A percentile compares a stretch with the other conserved stretches of the same genome.
These are phyloP conservation scores for Nitzschia sp. DNA, from an alignment of 108 stramenopile genomes.

Conservation along the genomic window DNA sequence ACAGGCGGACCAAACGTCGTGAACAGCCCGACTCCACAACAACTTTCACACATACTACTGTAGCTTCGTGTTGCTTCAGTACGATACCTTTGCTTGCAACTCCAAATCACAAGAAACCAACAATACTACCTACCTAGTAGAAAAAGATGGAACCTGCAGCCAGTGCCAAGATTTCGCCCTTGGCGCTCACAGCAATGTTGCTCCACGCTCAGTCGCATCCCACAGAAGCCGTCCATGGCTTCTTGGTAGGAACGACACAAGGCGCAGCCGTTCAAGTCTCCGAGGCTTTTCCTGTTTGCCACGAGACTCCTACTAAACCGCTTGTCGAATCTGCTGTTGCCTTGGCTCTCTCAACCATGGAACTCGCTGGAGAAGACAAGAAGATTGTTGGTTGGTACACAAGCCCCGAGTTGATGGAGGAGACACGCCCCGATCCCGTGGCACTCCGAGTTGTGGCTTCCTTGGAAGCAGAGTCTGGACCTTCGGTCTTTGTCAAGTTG, in stretches of 20 bases:
- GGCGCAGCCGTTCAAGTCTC: slow-evolving; percentile 18
- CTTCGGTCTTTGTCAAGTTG: slow-evolving; percentile 20
- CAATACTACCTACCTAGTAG: too few species aligned
- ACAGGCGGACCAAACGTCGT: too few species aligned
- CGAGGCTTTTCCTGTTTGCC: slow-evolving; percentile 68
- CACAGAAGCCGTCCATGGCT: slow-evolving; percentile 54
- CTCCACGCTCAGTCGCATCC: slow-evolving; percentile 54
- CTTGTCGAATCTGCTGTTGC: slow-evolving; percentile 63
- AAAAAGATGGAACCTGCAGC: not conserved
- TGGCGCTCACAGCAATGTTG: slow-evolving; percentile 42
- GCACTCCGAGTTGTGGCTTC: slow-evolving; percentile 47
- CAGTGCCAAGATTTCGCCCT: slow-evolving; percentile 26
- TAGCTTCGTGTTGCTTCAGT: too few species aligned
- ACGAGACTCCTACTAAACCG: slow-evolving; percentile 68
- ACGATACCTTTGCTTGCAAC: too few species aligned
- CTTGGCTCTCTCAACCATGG: slow-evolving; percentile 26
- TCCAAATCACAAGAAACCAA: too few species aligned
- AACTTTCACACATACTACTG: too few species aligned
- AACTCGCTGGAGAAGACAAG: not conserved
- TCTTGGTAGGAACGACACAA: slow-evolving; percentile 47
- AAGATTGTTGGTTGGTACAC: slow-evolving; percentile 77
- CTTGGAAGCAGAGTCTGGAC: slow-evolving; percentile 21
- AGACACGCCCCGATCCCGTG: slow-evolving; percentile 35
- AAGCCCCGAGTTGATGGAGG: slow-evolving; percentile 38
- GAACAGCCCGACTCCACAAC: too few species aligned